Evolutionary conservation across 805 yeast species (phyloP).

Genomic region (Wickerhamiella brachini): DNA sequence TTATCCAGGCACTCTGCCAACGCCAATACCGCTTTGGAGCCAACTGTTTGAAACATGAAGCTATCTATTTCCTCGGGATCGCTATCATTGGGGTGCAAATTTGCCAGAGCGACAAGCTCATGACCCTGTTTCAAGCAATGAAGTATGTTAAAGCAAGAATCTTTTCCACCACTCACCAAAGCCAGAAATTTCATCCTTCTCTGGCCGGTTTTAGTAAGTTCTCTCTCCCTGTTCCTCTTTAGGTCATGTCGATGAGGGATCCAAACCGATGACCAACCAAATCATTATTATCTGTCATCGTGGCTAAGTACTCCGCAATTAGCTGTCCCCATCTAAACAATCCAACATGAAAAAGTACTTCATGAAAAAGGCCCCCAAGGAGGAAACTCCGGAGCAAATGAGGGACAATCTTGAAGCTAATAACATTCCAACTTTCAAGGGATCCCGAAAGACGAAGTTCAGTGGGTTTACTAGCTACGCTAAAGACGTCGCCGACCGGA

Average conservation of each 20-base stretch:
- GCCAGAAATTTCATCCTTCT: slow-evolving; percentile 76
- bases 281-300: background rate
- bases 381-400: slow-evolving; percentile 36
- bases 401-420: slow-evolving; percentile 27
- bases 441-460: slow-evolving; percentile 33
- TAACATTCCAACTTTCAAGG: slow-evolving; percentile 32
- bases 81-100: slow-evolving; percentile 44
- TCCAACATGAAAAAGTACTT: slow-evolving; percentile 33
- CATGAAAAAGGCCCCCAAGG: slow-evolving; percentile 33
- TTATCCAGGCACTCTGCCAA: slow-evolving; percentile 61
- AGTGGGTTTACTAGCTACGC: slow-evolving; percentile 39
- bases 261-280: background rate
- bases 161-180: slow-evolving; percentile 89
- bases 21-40: slow-evolving; percentile 57
- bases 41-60: slow-evolving; percentile 96
- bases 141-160: slow-evolving; percentile 77
- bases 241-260: too few species aligned
- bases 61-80: slow-evolving; percentile 68
- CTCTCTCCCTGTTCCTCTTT: too few species aligned
- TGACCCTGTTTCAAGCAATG: slow-evolving; percentile 83
- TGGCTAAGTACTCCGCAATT: background rate
- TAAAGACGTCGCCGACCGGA: slow-evolving; percentile 25
- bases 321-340: background rate
- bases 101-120: slow-evolving; percentile 72
- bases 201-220: background rate